phyloP scores from a whole-genome alignment of 1,284 basidiomycete genomes.

The Agaricales sp. region DNA sequence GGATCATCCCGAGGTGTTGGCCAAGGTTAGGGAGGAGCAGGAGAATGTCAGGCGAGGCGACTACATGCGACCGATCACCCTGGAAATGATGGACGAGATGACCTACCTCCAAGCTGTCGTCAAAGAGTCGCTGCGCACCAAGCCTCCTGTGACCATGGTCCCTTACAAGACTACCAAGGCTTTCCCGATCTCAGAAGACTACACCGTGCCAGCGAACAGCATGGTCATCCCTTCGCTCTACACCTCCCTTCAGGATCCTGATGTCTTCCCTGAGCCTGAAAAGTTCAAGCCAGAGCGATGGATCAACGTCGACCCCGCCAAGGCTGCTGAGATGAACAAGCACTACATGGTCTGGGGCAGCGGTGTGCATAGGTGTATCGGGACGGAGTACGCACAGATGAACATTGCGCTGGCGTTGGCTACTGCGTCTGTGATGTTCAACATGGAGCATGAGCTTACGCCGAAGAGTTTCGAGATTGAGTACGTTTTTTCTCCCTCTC shows the following conservation, averaged over 20 bases:
- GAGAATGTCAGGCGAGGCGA: conserved; percentile 76
- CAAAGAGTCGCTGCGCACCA: conserved; percentile 85
- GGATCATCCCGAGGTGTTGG: conserved; percentile 84
- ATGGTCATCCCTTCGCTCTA: conserved; percentile 99
- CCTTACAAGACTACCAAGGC: conserved; percentile 87
- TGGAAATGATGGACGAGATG: conserved; percentile 91
- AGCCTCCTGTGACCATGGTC: conserved; percentile 91
- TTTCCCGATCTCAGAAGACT: conserved; percentile 86
- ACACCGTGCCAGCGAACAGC: conserved; percentile 84
- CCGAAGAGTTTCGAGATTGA: conserved; percentile 74
- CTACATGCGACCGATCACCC: conserved; percentile 69
- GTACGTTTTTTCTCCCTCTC: conserved; percentile 33
- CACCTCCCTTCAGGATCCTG: conserved; percentile 85
- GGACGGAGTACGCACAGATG: conserved; percentile 87
- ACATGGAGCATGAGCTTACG: conserved; percentile 87
- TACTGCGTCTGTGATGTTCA: conserved; percentile 72
- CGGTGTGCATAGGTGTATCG: conserved; percentile 92
- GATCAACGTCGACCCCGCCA: conserved; percentile 69
- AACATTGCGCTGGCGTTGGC: conserved; percentile 86
- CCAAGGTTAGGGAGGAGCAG: conserved; percentile 90
- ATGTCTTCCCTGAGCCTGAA: conserved; percentile 84
- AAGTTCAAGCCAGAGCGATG: conserved; percentile 85
- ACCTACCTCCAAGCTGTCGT: conserved; percentile 86
- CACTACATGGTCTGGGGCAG: conserved; percentile 96
- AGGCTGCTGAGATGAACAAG: conserved; percentile 75